These are phyloP conservation scores for Debaryomyces castellii DNA, from an alignment of 805 yeast genomes.

Conservation along the genomic window DNA sequence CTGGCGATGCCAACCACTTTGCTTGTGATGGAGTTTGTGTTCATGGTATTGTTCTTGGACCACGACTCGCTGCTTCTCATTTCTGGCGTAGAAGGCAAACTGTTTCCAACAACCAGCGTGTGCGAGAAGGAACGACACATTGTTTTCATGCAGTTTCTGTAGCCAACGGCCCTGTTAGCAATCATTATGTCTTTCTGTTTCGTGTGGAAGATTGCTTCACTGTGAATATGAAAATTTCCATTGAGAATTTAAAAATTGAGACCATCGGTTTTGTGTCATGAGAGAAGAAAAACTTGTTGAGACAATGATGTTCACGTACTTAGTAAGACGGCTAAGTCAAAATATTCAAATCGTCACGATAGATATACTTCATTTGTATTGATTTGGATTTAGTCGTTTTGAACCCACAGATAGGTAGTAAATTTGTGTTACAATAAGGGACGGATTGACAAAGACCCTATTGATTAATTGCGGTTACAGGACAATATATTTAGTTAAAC, in stretches of 20 bases:
- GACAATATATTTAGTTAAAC: neutral
- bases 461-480: neutral
- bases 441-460: neutral
- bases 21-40: constrained; percentile 21
- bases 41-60: constrained; percentile 13
- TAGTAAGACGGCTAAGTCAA: neutral
- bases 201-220: no score
- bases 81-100: constrained; percentile 29
- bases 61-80: constrained; percentile 32
- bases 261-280: neutral
- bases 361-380: neutral
- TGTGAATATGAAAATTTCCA: neutral
- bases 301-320: neutral
- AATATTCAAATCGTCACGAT: neutral
- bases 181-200: no score
- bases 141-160: neutral
- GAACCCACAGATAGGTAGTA: neutral
- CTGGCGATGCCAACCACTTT: constrained; percentile 37
- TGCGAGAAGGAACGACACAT: neutral
- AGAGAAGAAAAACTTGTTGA: constrained; percentile 1
- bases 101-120: neutral
- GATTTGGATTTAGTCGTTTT: neutral
- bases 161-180: neutral
- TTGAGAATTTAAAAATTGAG: neutral
- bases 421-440: neutral